Evolutionary conservation across 495 filamentous ascomycete species (phyloP).

Genomic region (Jackrogersella minutella): DNA sequence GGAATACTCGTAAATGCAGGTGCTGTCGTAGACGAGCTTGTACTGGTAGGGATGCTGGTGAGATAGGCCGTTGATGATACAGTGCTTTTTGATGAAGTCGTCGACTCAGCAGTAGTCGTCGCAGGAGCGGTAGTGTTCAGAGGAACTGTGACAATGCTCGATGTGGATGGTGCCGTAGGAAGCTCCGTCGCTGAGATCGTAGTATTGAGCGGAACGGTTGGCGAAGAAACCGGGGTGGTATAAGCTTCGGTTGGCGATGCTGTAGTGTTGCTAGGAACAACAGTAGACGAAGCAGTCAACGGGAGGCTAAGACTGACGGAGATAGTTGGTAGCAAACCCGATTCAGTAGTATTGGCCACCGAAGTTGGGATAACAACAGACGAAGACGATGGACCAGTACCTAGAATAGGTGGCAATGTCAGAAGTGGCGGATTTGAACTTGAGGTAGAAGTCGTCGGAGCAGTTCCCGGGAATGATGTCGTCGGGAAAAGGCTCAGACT

Average conservation of each 20-base stretch:
- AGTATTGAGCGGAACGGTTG: constrained; percentile 28
- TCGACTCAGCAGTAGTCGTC: constrained; percentile 14
- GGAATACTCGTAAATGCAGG: constrained; percentile 49
- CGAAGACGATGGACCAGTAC: constrained; percentile 21
- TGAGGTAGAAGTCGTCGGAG: constrained; percentile 27
- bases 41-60: constrained; percentile 12
- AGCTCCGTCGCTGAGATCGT: constrained; percentile 28
- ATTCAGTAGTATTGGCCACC: constrained; percentile 32
- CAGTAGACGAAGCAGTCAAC: background rate
- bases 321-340: constrained; percentile 3
- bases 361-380: constrained; percentile 10
- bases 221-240: constrained; percentile 21
- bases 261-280: constrained; percentile 21
- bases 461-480: constrained; percentile 36
- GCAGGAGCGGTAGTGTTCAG: constrained; percentile 38
- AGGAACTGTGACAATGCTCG: constrained; percentile 27
- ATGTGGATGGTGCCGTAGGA: constrained; percentile 21
- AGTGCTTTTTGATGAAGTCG: constrained; percentile 14
- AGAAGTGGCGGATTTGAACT: constrained; percentile 11
- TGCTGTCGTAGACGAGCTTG: constrained; percentile 28
- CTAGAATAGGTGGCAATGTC: constrained; percentile 25
- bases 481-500: constrained; percentile 22
- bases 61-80: constrained; percentile 11
- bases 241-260: constrained; percentile 22
- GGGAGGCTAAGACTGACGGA: constrained; percentile 21